Base-by-base conservation (phyloP, 176 grass and related monocot genomes). In the Tuctoria greenei region DNA sequence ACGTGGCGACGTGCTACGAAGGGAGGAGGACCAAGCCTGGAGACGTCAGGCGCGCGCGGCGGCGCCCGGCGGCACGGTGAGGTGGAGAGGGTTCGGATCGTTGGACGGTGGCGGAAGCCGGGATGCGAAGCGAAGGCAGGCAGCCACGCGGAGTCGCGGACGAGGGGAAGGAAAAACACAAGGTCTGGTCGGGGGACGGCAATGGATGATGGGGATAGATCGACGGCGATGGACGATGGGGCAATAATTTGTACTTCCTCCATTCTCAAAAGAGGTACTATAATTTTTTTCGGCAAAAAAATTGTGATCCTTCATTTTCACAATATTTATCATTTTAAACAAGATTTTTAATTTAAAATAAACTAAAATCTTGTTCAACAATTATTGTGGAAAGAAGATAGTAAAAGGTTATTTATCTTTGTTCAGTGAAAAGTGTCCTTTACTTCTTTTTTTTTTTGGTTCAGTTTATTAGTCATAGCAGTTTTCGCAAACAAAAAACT, bases 81-180 rank as follows among this genome's bases (percentile, higher is more conserved):
- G 70, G 70, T 1, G 13, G n/a, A 73, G 5, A 15, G 71, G 56
- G 10, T 14, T 27, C 21, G 56, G 52, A 11, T 59, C 36, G 64
- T 43, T 43, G 42, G 44, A 28, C 15, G 42, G 44, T 27, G 27
- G 59, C 17, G 27, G 73, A 75, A 46, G 57, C 5, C 4, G 1
- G 52, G 58, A 20, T 4, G 24, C n/a, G 31, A 31, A 1, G 31
- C 25, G 25, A 12, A 26, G 23, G 58, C 10, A 61, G 25, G 72
- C 16, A 15, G 56, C 15, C 72, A 75, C 60, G 59, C 41, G 74
- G 61, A 65, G 56, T 61, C 60, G 59, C 41, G 74, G 61, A 65
- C 8, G 6, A 20, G 57, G 17, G 24, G 40, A 73, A 28, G 18
- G 23, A 10, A 56, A 23, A n/a, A 54, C 6, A 23, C 42, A 0